Evolutionary conservation across 257 asterid genomes (phyloP), one percentile per base, ranked within the genome.

Genomic region (Cruciata laevipes): DNA sequence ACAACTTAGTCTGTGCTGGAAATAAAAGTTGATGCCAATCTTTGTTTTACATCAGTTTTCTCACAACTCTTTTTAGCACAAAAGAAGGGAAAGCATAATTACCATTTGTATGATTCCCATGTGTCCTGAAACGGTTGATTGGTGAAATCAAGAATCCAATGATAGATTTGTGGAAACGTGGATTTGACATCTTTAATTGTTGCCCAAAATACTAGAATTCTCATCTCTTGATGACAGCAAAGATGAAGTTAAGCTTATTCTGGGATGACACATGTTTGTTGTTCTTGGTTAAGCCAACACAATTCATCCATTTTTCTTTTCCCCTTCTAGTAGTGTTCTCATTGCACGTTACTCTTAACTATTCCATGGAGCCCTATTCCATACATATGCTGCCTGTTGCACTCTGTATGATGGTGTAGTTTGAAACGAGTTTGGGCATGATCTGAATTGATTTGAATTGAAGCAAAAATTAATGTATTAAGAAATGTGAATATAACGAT

Each of bases 241-340:
- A 61, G 66, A 61, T 59, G 65, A 60, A 1, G 5, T 30, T 60
- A 31, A 61, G 66, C 65, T 42, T 61, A 31, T 60, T 9, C 12
- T 31, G 42, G 25, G 17, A 31, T 31, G 66, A 37, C 66, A 61
- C 66, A 32, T 61, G 66, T 61, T 61, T 16, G 25, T 61, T 31
- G 53, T 44, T 47, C 65, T 24, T 13, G 21, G 23, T 14, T 60
- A 24, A 57, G 35, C 21, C 40, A 27, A 31, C 21, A 31, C 5
- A 2, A 31, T 31, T 13, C 25, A 31, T 18, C 25, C 25, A 20
- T 32, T 5, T 32, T 31, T 60, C 1, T 12, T 3, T 13, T 5
- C 8, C 42, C 42, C 42, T 53, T 1, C n/a, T 47, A 47, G 55
- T 1, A 47, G 20, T 14, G 21, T 47, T 47, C 18, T 47, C 11